Base-by-base conservation (phyloP, 2,329 filamentous ascomycete genomes). In the Xylariaceae sp. region DNA sequence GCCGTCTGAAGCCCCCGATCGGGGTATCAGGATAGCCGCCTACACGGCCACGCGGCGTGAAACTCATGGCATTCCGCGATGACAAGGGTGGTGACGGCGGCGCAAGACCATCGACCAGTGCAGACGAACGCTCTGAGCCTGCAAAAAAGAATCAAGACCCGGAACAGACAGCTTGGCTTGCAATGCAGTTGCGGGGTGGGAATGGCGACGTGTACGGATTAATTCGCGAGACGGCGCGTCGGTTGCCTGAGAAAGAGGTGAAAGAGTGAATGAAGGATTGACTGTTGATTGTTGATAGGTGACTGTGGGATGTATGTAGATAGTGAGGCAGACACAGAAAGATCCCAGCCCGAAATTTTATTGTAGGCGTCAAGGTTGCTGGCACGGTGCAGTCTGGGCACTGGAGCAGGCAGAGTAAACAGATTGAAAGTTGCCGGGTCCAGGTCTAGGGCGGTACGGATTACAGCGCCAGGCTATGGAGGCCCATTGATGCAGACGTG, bases 11-110 rank as follows among this genome's bases (percentile, higher is more conserved):
- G 64, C 73, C 70, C 67, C 78, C 78, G 68, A 79, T 81, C 70
- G 89, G 90, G 67, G 89, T 92, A 71, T 85, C 80, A 73, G 90
- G 90, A 73, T 87, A 94, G 71, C 88, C 85, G 77, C 87, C 88
- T 81, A 89, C 91, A 78, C 88, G 85, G 78, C 91, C 80, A 78
- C 87, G 88, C 76, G 88, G 90, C 79, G 89, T 94, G 53, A 64
- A 62, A 83, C 85, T 90, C 90, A 93, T 93, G 77, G 85, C 85
- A 88, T 88, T 75, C 76, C 78, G 78, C 71, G 71, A 68, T 70
- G 64, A 75, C 71, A 65, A 75, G 71, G 60, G 61, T 37, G 63
- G 67, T 69, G 62, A 62, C 30, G 60, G 57, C 34, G 57, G 57
- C 15, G 61, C 53, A 55, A 53, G 59, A 65, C 60, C 52, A 61